Base-by-base conservation (phyloP, 2,329 filamentous ascomycete species). In the Atkinsonella hypoxylon region DNA sequence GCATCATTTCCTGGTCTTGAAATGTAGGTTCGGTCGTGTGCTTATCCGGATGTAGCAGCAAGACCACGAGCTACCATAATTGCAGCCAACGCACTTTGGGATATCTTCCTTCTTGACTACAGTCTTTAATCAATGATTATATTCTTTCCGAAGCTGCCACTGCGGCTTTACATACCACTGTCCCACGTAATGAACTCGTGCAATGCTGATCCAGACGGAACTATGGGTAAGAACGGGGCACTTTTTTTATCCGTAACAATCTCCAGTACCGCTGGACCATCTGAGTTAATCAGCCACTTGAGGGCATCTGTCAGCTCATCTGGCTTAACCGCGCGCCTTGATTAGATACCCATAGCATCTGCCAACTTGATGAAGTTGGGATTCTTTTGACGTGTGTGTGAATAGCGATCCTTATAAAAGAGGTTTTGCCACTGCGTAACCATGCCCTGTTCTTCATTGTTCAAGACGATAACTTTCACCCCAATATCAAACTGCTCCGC, bases 371-470 rank as follows among this genome's bases (percentile, higher is more conserved):
- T 83, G 66, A 97, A 97, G 66, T 96, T 83, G 17, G 91, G 89
- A 69, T 97, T 97, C 64, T 81, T 77, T 72, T 95, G 89, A 68
- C 96, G 91, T 0, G 91, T 96, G 68, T 95, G 90, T 36, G 89
- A 78, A 61, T 83, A 96, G 60, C 91, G 82, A 65, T 96, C 89
- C 67, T 95, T 85, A 73, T 95, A 97, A 73, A 97, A 97, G 57
- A 97, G 81, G 61, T 89, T 90, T 71, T 97, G 91, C 91, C 91
- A 97, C 72, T 96, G 91, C 1, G 90, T 96, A 45, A 96, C 89
- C 91, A 96, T 97, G 48, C 91, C 91, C 71, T 96, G 91, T 70
- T 97, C 64, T 93, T 95, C 70, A 91, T 87, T 98, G 76, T 97
- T 97, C 50, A 98, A 70, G 26, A 97, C 76, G 60, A 97, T 88